phyloP scores from a whole-genome alignment of 2,329 filamentous ascomycete species.

The Fusarium falciforme region DNA sequence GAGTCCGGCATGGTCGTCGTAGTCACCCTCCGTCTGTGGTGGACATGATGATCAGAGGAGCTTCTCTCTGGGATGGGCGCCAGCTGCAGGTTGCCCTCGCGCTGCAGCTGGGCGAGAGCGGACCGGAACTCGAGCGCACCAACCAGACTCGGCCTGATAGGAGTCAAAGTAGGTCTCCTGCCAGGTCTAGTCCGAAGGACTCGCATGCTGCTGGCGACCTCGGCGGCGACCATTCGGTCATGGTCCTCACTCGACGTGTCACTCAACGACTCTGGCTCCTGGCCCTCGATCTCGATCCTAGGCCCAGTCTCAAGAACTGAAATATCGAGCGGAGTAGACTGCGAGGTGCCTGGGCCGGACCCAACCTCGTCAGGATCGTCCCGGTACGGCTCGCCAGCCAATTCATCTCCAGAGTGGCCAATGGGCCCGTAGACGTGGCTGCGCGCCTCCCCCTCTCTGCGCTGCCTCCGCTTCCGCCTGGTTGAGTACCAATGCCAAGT shows the following conservation, averaged over 20 bases:
- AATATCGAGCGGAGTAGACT: constrained; percentile 50
- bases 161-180: constrained; percentile 79
- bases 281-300: constrained; percentile 59
- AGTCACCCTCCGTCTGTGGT: constrained; percentile 42
- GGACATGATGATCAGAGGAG: constrained; percentile 51
- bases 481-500: constrained; percentile 90
- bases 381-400: constrained; percentile 70
- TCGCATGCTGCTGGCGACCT: constrained; percentile 94
- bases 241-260: constrained; percentile 65
- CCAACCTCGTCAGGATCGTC: constrained; percentile 61
- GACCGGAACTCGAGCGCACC: constrained; percentile 95
- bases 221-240: constrained; percentile 77
- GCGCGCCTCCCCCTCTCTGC: constrained; percentile 77
- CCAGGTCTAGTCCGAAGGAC: constrained; percentile 75
- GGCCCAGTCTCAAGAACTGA: constrained; percentile 58
- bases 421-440: constrained; percentile 75
- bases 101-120: constrained; percentile 86
- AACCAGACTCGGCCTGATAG: constrained; percentile 91
- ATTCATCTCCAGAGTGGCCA: constrained; percentile 63
- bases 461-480: constrained; percentile 67
- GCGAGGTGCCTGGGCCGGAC: constrained; percentile 28
- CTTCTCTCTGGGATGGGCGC: constrained; percentile 76
- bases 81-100: constrained; percentile 80
- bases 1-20: constrained; percentile 40
- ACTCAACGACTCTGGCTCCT: constrained; percentile 55